Conservation (phyloP, 108 stramenopile genomes). For the Stephanodiscus triporus region DNA sequence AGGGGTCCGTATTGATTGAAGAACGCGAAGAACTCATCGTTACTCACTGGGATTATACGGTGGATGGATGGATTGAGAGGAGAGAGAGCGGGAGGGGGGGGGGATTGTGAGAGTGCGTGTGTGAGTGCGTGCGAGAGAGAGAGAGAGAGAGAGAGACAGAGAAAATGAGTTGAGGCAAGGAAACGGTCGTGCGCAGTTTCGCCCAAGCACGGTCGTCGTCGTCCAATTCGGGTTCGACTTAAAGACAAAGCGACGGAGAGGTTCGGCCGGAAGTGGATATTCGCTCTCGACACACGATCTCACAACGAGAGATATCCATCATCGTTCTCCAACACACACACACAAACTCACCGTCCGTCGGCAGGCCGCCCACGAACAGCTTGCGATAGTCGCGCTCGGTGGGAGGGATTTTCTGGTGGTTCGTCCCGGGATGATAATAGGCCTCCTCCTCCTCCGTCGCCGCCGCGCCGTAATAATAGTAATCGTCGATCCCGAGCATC, state of each 20-base stretch:
- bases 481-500: not conserved
- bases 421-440: not conserved
- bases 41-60: conserved; percentile 51
- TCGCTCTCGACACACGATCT: not conserved
- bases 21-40: conserved; percentile 61
- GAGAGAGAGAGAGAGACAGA: not conserved
- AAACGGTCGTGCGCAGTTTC: not conserved
- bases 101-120: not conserved
- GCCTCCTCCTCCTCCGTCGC: no score
- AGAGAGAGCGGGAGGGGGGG: not conserved
- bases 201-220: not conserved
- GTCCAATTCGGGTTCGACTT: no score
- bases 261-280: no score
- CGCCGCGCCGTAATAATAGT: no score
- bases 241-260: no score
- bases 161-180: not conserved
- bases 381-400: conserved; percentile 60
- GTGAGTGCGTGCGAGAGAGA: not conserved
- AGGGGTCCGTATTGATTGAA: conserved; percentile 74
- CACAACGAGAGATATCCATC: not conserved
- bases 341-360: conserved; percentile 61
- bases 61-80: not conserved
- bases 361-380: conserved; percentile 76
- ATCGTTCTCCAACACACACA: no score
- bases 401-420: conserved; percentile 6